Evolutionary conservation across 2,329 filamentous ascomycete species (phyloP), one percentile per base, ranked within the genome.

Genomic region (Ophiostoma piceae): DNA sequence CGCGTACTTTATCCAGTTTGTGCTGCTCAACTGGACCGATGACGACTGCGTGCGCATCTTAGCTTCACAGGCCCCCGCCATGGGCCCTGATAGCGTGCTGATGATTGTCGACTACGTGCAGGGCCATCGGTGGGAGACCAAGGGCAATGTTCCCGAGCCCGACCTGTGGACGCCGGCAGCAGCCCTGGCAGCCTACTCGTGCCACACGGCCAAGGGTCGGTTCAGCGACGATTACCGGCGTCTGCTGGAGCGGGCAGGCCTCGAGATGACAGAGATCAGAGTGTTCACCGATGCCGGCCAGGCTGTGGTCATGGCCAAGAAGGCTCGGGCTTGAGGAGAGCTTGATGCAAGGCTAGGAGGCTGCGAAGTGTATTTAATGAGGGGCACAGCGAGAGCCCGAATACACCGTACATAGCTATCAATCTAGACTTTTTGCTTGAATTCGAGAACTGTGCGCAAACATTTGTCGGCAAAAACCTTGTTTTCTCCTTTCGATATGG

Each of bases 91-190:
- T 9, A 47, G 43, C 43, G 43, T 47, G 43, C 43, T 47, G 16
- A 47, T 47, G 43, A 47, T 47, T 47, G 43, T 47, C 43, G 43
- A 47, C 43, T 47, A 47, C 43, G 43, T 47, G 43, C 43, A 47
- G 43, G 43, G 43, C 43, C 43, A 47, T 7, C 43, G 43, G 43
- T 47, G 43, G 43, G 43, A 47, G 16, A n/a, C 43, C 16, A 47
- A 47, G 16, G 43, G 43, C 43, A 47, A 47, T 8, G 11, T 47
- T 6, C 43, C 43, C 5, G 43, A 47, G 16, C 43, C 43, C 43
- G 43, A 47, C 43, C 43, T 47, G 16, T 47, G 43, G 43, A 47
- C 43, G 4, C 43, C 43, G 16, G 43, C 43, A 47, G 43, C 43
- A 47, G 43, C 43, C 3, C 16, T 47, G 16, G 43, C 43, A 2